Conservation (phyloP, 192 early-diverging fungal species). For the Jimgerdemannia flammicorona region DNA sequence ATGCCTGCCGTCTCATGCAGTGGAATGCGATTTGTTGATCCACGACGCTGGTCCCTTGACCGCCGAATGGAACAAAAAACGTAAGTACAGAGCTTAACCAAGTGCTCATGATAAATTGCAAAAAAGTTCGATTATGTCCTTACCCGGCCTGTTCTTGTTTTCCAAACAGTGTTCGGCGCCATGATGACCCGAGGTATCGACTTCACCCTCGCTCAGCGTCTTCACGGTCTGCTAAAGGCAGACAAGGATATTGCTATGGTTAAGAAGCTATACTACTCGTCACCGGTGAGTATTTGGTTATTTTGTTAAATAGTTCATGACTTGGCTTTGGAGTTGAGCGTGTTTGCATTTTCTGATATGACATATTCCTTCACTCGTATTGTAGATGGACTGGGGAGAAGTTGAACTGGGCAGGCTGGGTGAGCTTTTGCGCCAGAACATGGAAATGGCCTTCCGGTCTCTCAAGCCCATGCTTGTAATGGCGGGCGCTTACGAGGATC, state of each 20-base stretch:
- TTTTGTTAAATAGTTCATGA: too few species aligned
- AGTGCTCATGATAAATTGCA: too few species aligned
- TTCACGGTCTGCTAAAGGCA: not conserved
- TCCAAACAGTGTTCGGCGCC: not conserved
- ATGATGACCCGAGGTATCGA: not conserved
- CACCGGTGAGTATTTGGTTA: too few species aligned
- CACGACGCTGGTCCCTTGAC: not conserved
- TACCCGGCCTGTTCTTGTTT: not conserved
- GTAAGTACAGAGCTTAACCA: not conserved
- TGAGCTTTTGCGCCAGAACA: not conserved
- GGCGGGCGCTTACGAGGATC: not conserved
- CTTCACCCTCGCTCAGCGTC: not conserved
- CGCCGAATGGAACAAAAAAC: not conserved
- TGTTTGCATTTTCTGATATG: too few species aligned
- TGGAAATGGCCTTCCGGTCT: not conserved
- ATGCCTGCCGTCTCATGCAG: not conserved
- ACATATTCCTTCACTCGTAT: too few species aligned
- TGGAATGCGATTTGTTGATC: not conserved
- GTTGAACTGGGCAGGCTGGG: not conserved
- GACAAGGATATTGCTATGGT: not conserved
- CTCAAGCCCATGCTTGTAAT: not conserved
- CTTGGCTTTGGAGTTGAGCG: too few species aligned
- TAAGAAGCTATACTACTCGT: not conserved
- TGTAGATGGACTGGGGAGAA: not conserved
- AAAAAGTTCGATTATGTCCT: not conserved